Evolutionary conservation across 768 basidiomycete species (phyloP).

Genomic region (Leccinum subgranulosum): DNA sequence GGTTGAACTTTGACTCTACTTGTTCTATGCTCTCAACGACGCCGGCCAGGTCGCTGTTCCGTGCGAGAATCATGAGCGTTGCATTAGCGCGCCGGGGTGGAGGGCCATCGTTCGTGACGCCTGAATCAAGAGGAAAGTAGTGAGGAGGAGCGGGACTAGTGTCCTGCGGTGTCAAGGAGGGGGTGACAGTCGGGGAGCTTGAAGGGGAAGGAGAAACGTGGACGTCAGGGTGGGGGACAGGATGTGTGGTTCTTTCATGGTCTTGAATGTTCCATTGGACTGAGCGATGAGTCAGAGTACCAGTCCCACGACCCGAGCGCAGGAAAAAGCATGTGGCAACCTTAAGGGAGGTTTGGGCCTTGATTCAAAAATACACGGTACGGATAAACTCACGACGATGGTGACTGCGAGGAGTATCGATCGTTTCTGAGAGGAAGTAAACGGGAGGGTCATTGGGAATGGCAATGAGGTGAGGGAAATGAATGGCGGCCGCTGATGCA

Average conservation of each 20-base stretch:
- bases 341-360: constrained; percentile 5
- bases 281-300: constrained; percentile 3
- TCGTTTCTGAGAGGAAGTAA: constrained; percentile 30
- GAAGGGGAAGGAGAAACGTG: not conserved
- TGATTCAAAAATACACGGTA: not conserved
- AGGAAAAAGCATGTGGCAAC: constrained; percentile 23
- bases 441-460: constrained; percentile 19
- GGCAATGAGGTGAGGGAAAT: not conserved
- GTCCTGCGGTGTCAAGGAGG: not conserved
- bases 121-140: constrained; percentile 2
- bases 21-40: constrained; percentile 49
- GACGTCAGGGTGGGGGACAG: not conserved
- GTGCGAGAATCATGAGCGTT: constrained; percentile 53
- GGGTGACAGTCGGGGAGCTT: not conserved
- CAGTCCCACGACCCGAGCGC: constrained; percentile 2
- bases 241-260: not conserved
- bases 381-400: constrained; percentile 20
- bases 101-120: not conserved
- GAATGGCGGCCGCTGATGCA: not conserved
- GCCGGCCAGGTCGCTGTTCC: constrained; percentile 44
- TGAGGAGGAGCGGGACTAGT: not conserved
- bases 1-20: constrained; percentile 59
- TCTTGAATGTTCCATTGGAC: not conserved
- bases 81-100: constrained; percentile 48
- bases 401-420: constrained; percentile 26